A percentile compares a stretch with the other conserved stretches of the same genome.
Evolutionary conservation across 192 early-diverging fungal genomes (phyloP).

Genomic region (Gaertneriomyces sp.): DNA sequence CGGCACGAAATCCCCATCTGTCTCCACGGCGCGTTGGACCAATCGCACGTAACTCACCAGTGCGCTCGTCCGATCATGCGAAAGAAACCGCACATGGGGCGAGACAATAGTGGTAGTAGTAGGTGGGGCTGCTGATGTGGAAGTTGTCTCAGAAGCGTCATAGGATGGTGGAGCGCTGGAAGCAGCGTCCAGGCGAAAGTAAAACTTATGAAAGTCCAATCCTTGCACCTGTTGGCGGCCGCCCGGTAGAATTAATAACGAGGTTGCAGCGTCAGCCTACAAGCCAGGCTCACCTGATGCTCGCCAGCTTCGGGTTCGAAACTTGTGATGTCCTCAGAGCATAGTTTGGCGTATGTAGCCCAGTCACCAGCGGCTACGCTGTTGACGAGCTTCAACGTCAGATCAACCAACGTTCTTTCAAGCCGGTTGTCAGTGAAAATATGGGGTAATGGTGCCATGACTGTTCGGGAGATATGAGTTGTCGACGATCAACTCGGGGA

Average conservation of each 20-base stretch:
- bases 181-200: conserved; percentile 28
- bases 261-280: neutral
- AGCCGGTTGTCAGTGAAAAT: conserved; percentile 21
- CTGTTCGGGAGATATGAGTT: too few relatives aligned
- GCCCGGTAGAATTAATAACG: neutral
- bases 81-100: conserved; percentile 33
- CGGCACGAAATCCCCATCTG: neutral
- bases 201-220: conserved; percentile 46
- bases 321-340: conserved; percentile 32
- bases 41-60: conserved; percentile 40
- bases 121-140: neutral
- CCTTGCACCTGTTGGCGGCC: conserved; percentile 33
- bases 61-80: conserved; percentile 32
- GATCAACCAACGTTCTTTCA: conserved; percentile 19
- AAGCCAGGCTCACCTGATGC: conserved; percentile 12
- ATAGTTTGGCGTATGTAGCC: conserved; percentile 36
- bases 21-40: conserved; percentile 10
- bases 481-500: too few relatives aligned
- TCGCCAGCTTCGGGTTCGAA: conserved; percentile 45
- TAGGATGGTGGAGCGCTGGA: conserved; percentile 7
- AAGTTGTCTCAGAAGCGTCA: neutral
- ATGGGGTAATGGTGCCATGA: conserved; percentile 21
- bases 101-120: conserved; percentile 27
- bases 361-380: conserved; percentile 37
- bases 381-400: conserved; percentile 36